phyloP scores from a whole-genome alignment of 345 rosid species.

The Pistacia atlantica region DNA sequence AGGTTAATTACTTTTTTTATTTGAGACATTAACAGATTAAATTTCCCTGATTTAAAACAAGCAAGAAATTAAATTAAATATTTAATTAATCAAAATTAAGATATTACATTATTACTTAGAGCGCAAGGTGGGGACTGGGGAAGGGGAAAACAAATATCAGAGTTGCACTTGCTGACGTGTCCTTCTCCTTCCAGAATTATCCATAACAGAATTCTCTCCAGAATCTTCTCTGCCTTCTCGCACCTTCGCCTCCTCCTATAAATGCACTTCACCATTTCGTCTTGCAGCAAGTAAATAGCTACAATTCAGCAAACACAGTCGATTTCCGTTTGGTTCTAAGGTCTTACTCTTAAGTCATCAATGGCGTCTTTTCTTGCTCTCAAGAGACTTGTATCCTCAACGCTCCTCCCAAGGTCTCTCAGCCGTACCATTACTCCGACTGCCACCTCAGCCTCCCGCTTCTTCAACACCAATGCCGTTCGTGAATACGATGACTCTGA shows the following conservation, averaged over 20 bases:
- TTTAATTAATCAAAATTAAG: no score
- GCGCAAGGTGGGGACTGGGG: neutral
- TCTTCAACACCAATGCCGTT: slow-evolving; percentile 44
- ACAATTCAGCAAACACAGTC: neutral
- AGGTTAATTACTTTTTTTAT: no score
- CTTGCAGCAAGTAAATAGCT: neutral
- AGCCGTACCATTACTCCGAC: slow-evolving; percentile 18
- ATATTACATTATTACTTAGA: no score
- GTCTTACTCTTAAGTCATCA: no score
- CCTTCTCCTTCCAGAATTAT: slow-evolving; percentile 35
- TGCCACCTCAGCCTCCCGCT: slow-evolving; percentile 28
- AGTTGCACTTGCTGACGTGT: neutral
- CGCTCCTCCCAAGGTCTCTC: slow-evolving; percentile 18
- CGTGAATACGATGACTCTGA: slow-evolving; percentile 26
- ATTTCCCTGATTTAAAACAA: no score
- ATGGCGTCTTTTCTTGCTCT: slow-evolving; percentile 55
- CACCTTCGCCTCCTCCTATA: slow-evolving; percentile 10
- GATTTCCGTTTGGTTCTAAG: neutral
- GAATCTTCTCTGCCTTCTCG: slow-evolving; percentile 30
- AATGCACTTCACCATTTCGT: neutral
- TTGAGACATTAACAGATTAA: no score
- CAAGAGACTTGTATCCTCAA: slow-evolving; percentile 37
- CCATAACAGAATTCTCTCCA: slow-evolving; percentile 23
- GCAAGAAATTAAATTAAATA: no score
- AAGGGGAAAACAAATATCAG: neutral